Base-by-base conservation (phyloP, 768 basidiomycete species). In the Leccinum broughii region DNA sequence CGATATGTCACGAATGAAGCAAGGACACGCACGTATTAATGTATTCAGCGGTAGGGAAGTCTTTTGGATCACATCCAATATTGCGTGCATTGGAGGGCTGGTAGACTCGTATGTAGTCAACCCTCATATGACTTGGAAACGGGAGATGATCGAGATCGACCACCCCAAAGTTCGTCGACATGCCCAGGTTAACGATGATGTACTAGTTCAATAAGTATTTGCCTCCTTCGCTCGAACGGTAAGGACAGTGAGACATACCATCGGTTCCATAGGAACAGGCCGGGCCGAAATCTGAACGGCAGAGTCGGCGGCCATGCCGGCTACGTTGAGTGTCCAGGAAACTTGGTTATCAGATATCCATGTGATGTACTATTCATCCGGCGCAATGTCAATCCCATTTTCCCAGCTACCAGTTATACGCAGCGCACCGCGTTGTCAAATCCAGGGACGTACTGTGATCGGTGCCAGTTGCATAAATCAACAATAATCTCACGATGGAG, bases 211-310 rank as follows among this genome's bases (percentile, higher is more conserved):
- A 55, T 28, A 22, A 56, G 34, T 59, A 58, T 53, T 44, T 54
- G 35, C 46, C 6, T 34, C 44, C 15, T 22, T 15, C 52, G 15
- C 56, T 53, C 44, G 9, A 24, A 28, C 11, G 28, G 6, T n/a
- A 32, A 30, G 11, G 41, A 44, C 39, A 35, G 28, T 14, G 32
- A 9, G 37, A 64, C 83, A 51, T 64, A 92, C 90, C 92, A 95
- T 91, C 24, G 94, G 94, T 71, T 97, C 94, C 62, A 86, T 83
- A 0, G 94, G 80, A 13, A 96, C 76, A 3, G 89, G 85, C 35
- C 94, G 79, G 28, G 79, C 77, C 15, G 83, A 81, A 37, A 95
- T 88, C 59, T 89, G 68, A 1, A 82, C 84, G 35, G 68, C 66
- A 5, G 78, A 34, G 70, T 95, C 87, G 10, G 88, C 77, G 0